phyloP scores from a whole-genome alignment of 495 filamentous ascomycete genomes.

The Podospora australis region DNA sequence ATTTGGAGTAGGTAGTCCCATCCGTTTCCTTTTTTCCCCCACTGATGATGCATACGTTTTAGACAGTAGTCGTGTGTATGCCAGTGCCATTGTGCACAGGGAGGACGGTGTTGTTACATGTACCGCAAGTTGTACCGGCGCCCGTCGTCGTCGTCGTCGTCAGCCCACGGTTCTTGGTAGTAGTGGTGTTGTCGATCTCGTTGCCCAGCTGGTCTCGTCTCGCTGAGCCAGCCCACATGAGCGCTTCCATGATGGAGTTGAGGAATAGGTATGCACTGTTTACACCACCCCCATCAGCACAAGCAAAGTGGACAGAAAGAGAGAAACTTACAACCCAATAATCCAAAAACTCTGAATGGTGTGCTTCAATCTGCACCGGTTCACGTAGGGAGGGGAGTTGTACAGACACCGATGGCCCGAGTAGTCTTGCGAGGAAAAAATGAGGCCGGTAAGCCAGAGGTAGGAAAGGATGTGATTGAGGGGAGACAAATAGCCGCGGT shows the following conservation, averaged over 20 bases:
- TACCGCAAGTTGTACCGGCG: too few species aligned
- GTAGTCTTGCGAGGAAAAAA: conserved; percentile 24
- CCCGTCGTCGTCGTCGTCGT: too few species aligned
- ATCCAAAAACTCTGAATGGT: conserved; percentile 21
- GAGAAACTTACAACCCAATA: conserved; percentile 22
- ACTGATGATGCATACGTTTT: too few species aligned
- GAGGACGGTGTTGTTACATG: too few species aligned
- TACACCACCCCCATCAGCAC: not conserved
- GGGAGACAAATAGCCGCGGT: conserved; percentile 25
- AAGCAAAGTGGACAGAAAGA: not conserved
- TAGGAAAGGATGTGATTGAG: conserved; percentile 28
- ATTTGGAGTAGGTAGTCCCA: too few species aligned
- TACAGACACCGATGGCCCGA: conserved; percentile 15
- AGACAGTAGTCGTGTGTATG: too few species aligned
- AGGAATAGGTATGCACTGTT: conserved; percentile 16
- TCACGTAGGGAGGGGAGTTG: conserved; percentile 2
- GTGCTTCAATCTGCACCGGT: conserved; percentile 22
- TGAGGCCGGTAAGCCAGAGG: conserved; percentile 26
- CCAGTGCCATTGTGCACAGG: too few species aligned
- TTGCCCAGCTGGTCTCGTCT: too few species aligned
- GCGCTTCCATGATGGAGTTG: conserved; percentile 18
- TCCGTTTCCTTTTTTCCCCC: too few species aligned
- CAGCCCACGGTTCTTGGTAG: too few species aligned
- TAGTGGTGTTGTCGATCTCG: too few species aligned
- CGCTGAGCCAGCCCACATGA: conserved; percentile 24